Evolutionary conservation across 1,284 basidiomycete species (phyloP), one percentile per base, ranked within the genome.

Genomic region (Farysia itapuensis): DNA sequence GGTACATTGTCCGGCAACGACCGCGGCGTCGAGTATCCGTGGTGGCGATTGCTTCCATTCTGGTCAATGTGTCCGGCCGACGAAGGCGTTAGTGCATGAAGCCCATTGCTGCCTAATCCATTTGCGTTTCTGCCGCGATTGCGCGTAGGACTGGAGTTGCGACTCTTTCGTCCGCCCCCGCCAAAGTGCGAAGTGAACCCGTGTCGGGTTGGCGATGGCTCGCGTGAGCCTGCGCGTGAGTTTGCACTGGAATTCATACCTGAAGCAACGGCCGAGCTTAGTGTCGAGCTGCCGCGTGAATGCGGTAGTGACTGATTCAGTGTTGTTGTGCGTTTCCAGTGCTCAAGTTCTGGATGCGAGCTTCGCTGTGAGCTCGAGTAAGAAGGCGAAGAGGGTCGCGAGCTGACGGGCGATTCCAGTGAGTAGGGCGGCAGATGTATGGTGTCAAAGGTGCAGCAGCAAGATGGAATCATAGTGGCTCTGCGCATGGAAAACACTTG

Each of bases 381-480:
- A 4, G 66, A 54, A 2, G 71, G 70, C 4, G 64, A 68, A 3
- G 67, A 48, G 2, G 71, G 71, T 18, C 67, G 33, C 9, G 64
- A 67, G 39, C 52, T 54, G 40, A 43, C 39, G 3, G 72, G 71
- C 36, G 64, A 66, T 33, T 68, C 72, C 36, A 65, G 43, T 42
- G 64, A 66, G 42, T 75, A 75, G 16, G 74, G 74, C 14, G 74
- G 74, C 15, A 75, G 58, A 32, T 75, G 74, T 29, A 75, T 64
- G 6, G 67, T 64, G 46, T 75, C 74, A 20, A 48, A 71, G 4
- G 74, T 75, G 39, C 59, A 65, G 33, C 56, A 58, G 45, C 74
- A 75, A 19, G 65, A 65, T 0, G 70, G 69, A 23, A 76, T 69
- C 23, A 53, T 43, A 14, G 66, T 67, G 20, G 56, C 46, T 34